Conservation (phyloP, 2,329 filamentous ascomycete genomes). For the Paecilomyces sp. region DNA sequence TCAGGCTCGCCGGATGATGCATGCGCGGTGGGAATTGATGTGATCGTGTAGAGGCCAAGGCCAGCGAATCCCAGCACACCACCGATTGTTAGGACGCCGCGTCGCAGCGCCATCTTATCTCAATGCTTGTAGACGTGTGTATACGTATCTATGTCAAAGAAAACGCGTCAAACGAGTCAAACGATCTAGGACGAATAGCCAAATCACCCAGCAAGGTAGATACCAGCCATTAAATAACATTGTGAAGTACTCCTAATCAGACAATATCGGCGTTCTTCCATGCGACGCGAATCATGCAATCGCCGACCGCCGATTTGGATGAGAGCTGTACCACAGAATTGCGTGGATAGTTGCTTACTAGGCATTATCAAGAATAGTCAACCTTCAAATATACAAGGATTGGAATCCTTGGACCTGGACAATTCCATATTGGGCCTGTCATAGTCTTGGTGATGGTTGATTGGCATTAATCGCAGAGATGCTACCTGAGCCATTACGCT, state of each 20-base stretch:
- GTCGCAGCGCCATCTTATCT: not conserved
- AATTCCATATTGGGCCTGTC: too few species aligned
- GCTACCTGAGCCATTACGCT: too few species aligned
- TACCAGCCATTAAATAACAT: not conserved
- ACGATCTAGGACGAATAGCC: not conserved
- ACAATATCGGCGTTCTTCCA: not conserved
- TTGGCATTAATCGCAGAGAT: too few species aligned
- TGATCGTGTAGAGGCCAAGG: not conserved
- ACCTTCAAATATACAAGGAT: too few species aligned
- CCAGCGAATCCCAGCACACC: not conserved
- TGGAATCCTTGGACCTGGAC: too few species aligned
- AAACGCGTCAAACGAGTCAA: not conserved
- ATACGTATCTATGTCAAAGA: not conserved
- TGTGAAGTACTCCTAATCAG: not conserved
- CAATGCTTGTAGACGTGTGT: not conserved
- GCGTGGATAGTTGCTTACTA: too few species aligned
- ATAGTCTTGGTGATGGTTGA: too few species aligned
- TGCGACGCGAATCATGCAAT: not conserved
- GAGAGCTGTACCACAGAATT: not conserved
- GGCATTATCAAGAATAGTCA: too few species aligned
- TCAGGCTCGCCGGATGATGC: not conserved
- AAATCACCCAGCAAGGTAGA: not conserved
- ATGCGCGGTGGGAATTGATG: not conserved
- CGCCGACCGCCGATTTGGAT: not conserved
- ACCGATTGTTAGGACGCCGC: not conserved